These are phyloP conservation scores for Tirmania nivea DNA, from an alignment of 495 filamentous ascomycete species.

Conservation along the genomic window DNA sequence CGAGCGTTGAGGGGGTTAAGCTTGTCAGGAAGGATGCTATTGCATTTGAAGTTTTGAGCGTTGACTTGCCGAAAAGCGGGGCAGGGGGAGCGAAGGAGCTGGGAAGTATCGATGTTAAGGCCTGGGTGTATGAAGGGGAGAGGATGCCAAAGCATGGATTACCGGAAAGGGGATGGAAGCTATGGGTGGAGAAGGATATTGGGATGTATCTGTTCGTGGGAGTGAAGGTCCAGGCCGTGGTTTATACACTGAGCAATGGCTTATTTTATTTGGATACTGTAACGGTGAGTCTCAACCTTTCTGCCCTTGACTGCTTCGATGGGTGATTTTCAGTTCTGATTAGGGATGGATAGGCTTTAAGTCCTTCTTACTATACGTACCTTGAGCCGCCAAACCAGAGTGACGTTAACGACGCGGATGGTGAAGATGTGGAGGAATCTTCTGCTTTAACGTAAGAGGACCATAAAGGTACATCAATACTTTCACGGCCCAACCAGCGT, in stretches of 20 bases:
- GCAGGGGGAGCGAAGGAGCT: conserved; percentile 30
- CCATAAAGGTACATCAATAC: no score
- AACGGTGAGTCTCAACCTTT: conserved; percentile 9
- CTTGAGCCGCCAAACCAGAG: background rate
- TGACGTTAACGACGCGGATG: background rate
- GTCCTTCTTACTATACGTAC: background rate
- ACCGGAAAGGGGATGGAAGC: conserved; percentile 27
- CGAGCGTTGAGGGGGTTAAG: background rate
- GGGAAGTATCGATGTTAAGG: conserved; percentile 24
- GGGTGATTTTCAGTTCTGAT: no score
- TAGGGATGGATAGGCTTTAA: no score
- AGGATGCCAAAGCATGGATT: conserved; percentile 6
- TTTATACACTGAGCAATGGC: conserved; percentile 42
- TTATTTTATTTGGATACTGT: conserved; percentile 29
- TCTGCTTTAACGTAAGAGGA: no score
- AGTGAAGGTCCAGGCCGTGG: conserved; percentile 47
- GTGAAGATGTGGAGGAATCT: background rate
- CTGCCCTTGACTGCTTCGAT: background rate
- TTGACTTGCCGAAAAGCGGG: conserved; percentile 22
- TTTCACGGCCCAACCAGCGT: no score
- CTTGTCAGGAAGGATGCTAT: background rate
- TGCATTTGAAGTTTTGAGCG: conserved; percentile 12
- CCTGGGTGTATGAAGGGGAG: conserved; percentile 20
- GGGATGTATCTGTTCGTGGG: conserved; percentile 42
- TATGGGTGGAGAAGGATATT: conserved; percentile 45